Evolutionary conservation across 1,139 yeast genomes (phyloP).

Genomic region (Arxiozyma heterogenica): DNA sequence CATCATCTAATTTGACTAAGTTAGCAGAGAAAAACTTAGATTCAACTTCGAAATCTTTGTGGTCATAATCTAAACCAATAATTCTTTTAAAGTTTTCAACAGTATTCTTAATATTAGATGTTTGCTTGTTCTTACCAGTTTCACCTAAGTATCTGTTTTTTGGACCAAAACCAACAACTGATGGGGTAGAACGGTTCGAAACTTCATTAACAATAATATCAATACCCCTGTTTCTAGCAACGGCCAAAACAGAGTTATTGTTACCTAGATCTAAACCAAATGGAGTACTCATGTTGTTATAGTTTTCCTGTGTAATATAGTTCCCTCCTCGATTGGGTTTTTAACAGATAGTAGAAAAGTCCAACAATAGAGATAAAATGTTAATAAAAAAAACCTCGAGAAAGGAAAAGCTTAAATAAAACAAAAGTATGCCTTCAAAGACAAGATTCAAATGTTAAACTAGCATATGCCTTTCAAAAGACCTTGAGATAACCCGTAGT

Average conservation of each 20-base stretch:
- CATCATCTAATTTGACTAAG: conserved; percentile 60
- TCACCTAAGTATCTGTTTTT: conserved; percentile 93
- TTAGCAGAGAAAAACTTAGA: conserved; percentile 62
- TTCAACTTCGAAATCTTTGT: conserved; percentile 74
- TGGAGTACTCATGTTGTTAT: conserved; percentile 60
- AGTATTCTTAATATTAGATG: conserved; percentile 91
- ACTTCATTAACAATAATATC: conserved; percentile 98
- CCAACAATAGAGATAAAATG: neutral
- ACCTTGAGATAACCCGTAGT: neutral
- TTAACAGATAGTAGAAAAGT: conserved; percentile 12
- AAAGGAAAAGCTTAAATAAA: neutral
- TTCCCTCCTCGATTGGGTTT: neutral
- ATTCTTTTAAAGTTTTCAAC: conserved; percentile 90
- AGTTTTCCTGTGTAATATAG: neutral
- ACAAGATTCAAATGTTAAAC: neutral
- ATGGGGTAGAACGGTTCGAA: conserved; percentile 93
- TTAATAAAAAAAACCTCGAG: neutral
- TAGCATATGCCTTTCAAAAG: neutral
- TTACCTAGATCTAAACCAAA: conserved; percentile 98
- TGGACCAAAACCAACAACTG: conserved; percentile 85
- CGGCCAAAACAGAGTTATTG: conserved; percentile 86
- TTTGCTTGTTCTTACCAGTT: conserved; percentile 90
- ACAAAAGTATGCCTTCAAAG: neutral
- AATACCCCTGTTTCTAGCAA: conserved; percentile 97
- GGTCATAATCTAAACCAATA: conserved; percentile 64